These are phyloP conservation scores for Zymoseptoria ardabiliae DNA, from an alignment of 2,329 filamentous ascomycete species.

Conservation along the genomic window DNA sequence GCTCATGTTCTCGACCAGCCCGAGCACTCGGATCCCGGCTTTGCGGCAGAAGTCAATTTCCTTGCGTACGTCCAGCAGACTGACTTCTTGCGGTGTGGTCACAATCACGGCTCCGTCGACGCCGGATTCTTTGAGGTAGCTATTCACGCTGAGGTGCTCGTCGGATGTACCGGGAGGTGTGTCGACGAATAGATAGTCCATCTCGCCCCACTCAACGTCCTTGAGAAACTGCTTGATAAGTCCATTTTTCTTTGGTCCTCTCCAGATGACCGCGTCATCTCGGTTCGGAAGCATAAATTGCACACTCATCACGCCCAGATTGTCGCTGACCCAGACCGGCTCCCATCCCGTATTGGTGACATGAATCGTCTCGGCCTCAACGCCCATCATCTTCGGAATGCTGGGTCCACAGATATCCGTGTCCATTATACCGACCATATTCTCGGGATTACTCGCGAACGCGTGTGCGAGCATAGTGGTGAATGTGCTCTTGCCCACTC, in stretches of 20 bases:
- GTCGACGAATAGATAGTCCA: conserved; percentile 90
- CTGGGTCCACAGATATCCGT: conserved; percentile 94
- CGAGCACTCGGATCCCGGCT: conserved; percentile 79
- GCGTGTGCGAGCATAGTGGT: conserved; percentile 81
- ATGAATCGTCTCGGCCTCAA: conserved; percentile 88
- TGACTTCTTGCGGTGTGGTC: conserved; percentile 91
- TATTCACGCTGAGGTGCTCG: conserved; percentile 90
- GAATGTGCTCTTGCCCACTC: conserved; percentile 94
- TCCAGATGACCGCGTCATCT: conserved; percentile 95
- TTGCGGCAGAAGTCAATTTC: conserved; percentile 98
- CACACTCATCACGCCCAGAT: conserved; percentile 91
- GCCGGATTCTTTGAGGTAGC: conserved; percentile 80
- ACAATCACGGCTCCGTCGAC: conserved; percentile 91
- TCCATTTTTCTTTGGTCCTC: conserved; percentile 96
- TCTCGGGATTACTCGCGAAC: conserved; percentile 72
- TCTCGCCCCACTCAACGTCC: conserved; percentile 93
- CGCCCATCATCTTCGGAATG: conserved; percentile 98
- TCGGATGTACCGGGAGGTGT: conserved; percentile 93
- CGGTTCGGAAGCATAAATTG: conserved; percentile 95
- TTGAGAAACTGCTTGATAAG: conserved; percentile 97
- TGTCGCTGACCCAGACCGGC: conserved; percentile 92
- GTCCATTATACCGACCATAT: conserved; percentile 89
- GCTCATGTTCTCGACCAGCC: conserved; percentile 95
- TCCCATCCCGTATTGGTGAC: conserved; percentile 84
- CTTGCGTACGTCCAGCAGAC: conserved; percentile 85